A percentile compares a stretch with the other conserved stretches of the same genome.
Conservation (phyloP, 2,329 filamentous ascomycete genomes). For the Penicillium sp. region DNA sequence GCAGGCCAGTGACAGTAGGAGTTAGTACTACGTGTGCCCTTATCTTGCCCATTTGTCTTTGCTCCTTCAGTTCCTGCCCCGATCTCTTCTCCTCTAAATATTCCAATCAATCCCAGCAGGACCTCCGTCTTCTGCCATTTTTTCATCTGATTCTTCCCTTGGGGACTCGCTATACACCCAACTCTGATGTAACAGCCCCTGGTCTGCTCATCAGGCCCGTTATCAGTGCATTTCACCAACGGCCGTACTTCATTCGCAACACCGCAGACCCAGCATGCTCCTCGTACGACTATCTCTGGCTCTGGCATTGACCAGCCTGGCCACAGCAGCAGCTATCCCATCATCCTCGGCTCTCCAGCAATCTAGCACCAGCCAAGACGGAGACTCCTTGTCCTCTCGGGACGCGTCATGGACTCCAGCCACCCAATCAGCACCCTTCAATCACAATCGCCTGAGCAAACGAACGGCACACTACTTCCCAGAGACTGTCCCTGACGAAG, state of each 20-base stretch:
- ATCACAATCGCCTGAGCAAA: slow-evolving; percentile 3
- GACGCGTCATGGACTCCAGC: neutral
- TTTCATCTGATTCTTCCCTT: neutral
- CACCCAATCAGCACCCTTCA: neutral
- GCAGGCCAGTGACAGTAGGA: no score
- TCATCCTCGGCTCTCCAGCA: neutral
- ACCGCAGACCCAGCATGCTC: slow-evolving; percentile 4
- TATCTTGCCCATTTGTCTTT: neutral
- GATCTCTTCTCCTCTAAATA: neutral
- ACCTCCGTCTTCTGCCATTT: neutral
- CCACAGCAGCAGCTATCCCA: slow-evolving; percentile 14
- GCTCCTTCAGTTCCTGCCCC: neutral
- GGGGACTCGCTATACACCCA: neutral
- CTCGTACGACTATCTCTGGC: slow-evolving; percentile 5
- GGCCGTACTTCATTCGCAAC: neutral
- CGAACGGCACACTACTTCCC: slow-evolving; percentile 20
- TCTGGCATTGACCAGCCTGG: slow-evolving; percentile 9
- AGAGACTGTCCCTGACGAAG: slow-evolving; percentile 16
- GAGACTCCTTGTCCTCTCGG: neutral
- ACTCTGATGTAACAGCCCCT: slow-evolving; percentile 5
- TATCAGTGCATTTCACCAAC: slow-evolving; percentile 5
- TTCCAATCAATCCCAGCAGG: neutral
- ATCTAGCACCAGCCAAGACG: neutral
- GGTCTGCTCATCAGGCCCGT: slow-evolving; percentile 7
- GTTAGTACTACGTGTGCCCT: no score